Conservation (phyloP, 768 basidiomycete species). For the Gloeostereum incarnatum region DNA sequence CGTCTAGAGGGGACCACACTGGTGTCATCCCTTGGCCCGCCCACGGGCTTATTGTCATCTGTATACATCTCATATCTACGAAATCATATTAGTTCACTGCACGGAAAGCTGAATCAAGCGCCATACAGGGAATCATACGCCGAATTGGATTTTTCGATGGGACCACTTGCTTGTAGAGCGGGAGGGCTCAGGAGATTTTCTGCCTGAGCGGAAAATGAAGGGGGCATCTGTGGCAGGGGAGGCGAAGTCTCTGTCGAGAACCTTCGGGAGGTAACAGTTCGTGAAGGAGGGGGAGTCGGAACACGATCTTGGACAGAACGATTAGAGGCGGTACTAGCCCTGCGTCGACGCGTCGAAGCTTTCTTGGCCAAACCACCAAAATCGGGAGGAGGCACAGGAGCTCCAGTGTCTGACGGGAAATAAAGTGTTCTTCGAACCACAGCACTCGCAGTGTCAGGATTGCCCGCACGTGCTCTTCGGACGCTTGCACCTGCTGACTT, state of each 20-base stretch:
- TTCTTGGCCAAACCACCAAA: conserved; percentile 46
- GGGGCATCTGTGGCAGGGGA: conserved; percentile 58
- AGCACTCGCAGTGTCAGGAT: conserved; percentile 22
- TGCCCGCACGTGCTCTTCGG: conserved; percentile 9
- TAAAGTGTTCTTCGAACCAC: conserved; percentile 76
- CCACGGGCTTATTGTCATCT: conserved; percentile 36
- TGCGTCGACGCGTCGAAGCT: conserved; percentile 48
- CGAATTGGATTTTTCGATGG: conserved; percentile 58
- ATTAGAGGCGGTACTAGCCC: conserved; percentile 53
- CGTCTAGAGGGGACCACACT: no score
- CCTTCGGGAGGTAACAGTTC: conserved; percentile 26
- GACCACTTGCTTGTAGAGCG: conserved; percentile 24
- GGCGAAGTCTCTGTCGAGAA: conserved; percentile 63
- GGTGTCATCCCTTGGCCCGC: no score
- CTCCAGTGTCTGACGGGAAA: conserved; percentile 61
- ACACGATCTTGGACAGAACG: conserved; percentile 75
- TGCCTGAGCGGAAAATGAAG: conserved; percentile 34
- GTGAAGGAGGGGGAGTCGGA: conserved; percentile 71
- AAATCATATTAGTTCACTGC: conserved; percentile 12
- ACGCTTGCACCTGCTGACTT: conserved; percentile 9
- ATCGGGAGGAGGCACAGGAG: conserved; percentile 47
- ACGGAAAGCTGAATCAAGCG: conserved; percentile 9
- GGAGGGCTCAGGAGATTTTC: conserved; percentile 30
- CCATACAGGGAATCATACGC: conserved; percentile 75
- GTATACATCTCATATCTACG: conserved; percentile 77